Percentiles rank a stretch among this genome's conserved stretches.
phyloP scores from a whole-genome alignment of 2,329 filamentous ascomycete genomes.

The Emmonsia crescens region DNA sequence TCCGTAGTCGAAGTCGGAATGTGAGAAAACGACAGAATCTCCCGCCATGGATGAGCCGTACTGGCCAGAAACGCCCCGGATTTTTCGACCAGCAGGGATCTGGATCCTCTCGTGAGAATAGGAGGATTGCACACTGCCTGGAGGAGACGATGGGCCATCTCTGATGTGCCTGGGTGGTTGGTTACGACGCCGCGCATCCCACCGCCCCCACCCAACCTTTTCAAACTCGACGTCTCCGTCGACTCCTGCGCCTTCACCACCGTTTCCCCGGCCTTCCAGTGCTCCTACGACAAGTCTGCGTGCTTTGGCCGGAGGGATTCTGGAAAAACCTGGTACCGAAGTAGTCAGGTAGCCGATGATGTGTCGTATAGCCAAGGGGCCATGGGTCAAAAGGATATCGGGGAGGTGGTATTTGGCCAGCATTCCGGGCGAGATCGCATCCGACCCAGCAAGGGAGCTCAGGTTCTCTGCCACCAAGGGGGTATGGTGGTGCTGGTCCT shows the following conservation, averaged over 20 bases:
- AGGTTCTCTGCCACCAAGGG: slow-evolving; percentile 17
- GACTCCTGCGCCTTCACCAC: slow-evolving; percentile 41
- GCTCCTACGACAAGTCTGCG: slow-evolving; percentile 85
- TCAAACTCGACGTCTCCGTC: slow-evolving; percentile 59
- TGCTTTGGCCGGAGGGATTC: slow-evolving; percentile 80
- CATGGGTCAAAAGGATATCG: slow-evolving; percentile 78
- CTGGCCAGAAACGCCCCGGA: slow-evolving; percentile 27
- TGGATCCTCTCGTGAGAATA: slow-evolving; percentile 38
- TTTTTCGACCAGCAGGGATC: slow-evolving; percentile 32
- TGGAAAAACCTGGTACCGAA: slow-evolving; percentile 82
- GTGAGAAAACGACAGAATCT: slow-evolving; percentile 65
- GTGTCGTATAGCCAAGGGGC: slow-evolving; percentile 85
- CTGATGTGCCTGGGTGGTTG: slow-evolving; percentile 40
- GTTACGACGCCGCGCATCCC: slow-evolving; percentile 71
- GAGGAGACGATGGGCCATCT: slow-evolving; percentile 29
- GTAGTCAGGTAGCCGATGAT: slow-evolving; percentile 92
- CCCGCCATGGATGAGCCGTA: slow-evolving; percentile 54
- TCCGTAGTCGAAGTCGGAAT: slow-evolving; percentile 52
- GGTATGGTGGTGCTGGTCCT: slow-evolving; percentile 29
- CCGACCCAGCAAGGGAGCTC: slow-evolving; percentile 42
- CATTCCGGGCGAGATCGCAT: slow-evolving; percentile 75
- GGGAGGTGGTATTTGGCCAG: slow-evolving; percentile 85
- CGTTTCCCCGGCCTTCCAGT: slow-evolving; percentile 63
- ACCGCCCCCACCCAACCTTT: slow-evolving; percentile 95
- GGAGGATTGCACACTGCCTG: slow-evolving; percentile 37